Evolutionary conservation across 2,329 filamentous ascomycete genomes (phyloP), one percentile per base, ranked within the genome.

Genomic region (Massarina eburnea): DNA sequence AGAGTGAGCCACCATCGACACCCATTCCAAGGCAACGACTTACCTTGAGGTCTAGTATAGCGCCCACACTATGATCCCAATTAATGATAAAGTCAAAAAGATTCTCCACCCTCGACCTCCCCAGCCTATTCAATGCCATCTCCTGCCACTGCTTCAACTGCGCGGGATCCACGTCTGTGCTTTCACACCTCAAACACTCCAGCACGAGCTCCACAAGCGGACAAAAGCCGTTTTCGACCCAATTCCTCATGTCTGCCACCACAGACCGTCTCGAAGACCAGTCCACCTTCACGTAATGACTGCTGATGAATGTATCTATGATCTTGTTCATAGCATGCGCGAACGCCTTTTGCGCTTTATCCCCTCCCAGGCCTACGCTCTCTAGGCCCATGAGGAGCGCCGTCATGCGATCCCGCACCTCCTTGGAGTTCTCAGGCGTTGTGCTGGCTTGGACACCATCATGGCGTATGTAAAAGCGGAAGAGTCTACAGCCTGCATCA

Each of bases 11-110:
- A 15, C n/a, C 8, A 19, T 10, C 8, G 20, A 21, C 7, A 10
- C 35, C 17, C 3, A 21, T 21, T 10, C 4, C 5, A 46, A 10
- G 22, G 19, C 8, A 19, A 15, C n/a, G 17, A 46, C 54, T 35
- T 52, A 62, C 67, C 52, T 81, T 81, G 51, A 92, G 80, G 61
- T 94, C 89, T 22, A 89, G 80, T 2, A 94, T 77, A 1, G 85
- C 89, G 2, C 85, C 84, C 43, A 80, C 77, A 54, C 85, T 89
- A 27, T 78, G 71, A 3, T 88, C 86, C 88, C 88, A 94, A 45
- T 80, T 77, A 46, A 88, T 78, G 36, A 91, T 84, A 61, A 92
- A 91, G 60, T 91, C 86, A 59, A 91, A 92, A 8, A 94, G 74
- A 60, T 90, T 84, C 7, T 80, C 76, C 36, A 86, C 88, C 34